A percentile compares a stretch with the other conserved stretches of the same genome.
phyloP scores from a whole-genome alignment of 2,329 filamentous ascomycete genomes.

The Pseudodiploospora longispora region DNA sequence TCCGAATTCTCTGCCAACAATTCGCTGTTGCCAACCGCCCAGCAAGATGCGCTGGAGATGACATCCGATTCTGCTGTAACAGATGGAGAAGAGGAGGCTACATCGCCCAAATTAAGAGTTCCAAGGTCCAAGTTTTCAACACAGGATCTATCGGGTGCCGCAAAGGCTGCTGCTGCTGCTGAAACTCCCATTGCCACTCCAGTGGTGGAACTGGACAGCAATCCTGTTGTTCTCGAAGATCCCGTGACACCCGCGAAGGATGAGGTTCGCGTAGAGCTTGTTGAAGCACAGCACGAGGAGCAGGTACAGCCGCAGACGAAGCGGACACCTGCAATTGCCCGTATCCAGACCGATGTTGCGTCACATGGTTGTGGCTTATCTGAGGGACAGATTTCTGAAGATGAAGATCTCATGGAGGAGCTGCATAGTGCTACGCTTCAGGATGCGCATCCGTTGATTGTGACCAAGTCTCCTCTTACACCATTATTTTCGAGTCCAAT shows the following conservation, averaged over 20 bases:
- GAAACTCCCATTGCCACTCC: conserved; percentile 3
- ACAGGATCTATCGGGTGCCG: conserved; percentile 18
- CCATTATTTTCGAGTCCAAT: conserved; percentile 44
- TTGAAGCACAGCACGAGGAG: conserved; percentile 18
- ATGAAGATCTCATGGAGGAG: conserved; percentile 80
- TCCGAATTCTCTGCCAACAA: conserved; percentile 14
- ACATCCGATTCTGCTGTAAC: conserved; percentile 12
- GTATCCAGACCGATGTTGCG: conserved; percentile 45
- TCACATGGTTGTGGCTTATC: conserved; percentile 20
- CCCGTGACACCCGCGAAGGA: conserved; percentile 6
- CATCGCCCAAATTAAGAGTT: conserved; percentile 6
- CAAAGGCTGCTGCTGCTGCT: conserved; percentile 12
- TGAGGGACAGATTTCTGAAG: conserved; percentile 51
- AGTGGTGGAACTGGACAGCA: background rate
- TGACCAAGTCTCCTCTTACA: conserved; percentile 76
- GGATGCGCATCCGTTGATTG: conserved; percentile 71
- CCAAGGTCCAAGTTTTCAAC: conserved; percentile 19
- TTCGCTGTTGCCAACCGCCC: conserved; percentile 8
- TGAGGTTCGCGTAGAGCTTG: conserved; percentile 17
- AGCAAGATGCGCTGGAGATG: conserved; percentile 7
- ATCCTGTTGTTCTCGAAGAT: conserved; percentile 1
- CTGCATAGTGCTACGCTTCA: conserved; percentile 73
- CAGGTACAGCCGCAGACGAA: conserved; percentile 12
- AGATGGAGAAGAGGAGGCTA: conserved; percentile 6
- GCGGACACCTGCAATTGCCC: conserved; percentile 36